Evolutionary conservation across 805 yeast species (phyloP).

Genomic region (Suhomyces kilbournensis): DNA sequence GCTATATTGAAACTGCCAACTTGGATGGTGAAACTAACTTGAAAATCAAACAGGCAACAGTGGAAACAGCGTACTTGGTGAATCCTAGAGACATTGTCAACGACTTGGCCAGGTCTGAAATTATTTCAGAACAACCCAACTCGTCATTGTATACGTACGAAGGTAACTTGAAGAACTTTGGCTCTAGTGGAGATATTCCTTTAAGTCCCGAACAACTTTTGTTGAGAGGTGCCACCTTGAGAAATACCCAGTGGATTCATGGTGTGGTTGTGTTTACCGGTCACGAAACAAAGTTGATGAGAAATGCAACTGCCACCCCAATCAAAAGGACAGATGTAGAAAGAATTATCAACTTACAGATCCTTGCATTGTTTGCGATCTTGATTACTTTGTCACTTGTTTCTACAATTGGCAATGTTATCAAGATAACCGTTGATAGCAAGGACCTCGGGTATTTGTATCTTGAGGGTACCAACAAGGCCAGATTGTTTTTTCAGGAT

Average conservation of each 20-base stretch:
- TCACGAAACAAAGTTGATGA: conserved; percentile 96
- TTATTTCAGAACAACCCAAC: conserved; percentile 89
- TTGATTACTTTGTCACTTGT: conserved; percentile 72
- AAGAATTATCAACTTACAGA: conserved; percentile 88
- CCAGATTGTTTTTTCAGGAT: conserved; percentile 76
- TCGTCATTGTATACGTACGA: conserved; percentile 92
- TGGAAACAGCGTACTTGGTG: conserved; percentile 72
- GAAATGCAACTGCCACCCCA: conserved; percentile 98
- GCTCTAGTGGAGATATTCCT: conserved; percentile 53
- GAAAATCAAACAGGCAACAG: conserved; percentile 84
- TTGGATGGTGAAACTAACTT: conserved; percentile 97
- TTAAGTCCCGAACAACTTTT: conserved; percentile 87
- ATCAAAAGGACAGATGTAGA: conserved; percentile 97
- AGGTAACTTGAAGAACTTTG: conserved; percentile 70
- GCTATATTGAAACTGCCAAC: conserved; percentile 96
- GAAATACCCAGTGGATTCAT: conserved; percentile 93
- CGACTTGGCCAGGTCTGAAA: conserved; percentile 33
- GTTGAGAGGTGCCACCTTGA: conserved; percentile 89
- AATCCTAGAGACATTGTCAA: conserved; percentile 54
- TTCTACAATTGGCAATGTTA: conserved; percentile 85
- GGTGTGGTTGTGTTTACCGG: conserved; percentile 96
- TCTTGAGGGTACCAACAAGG: conserved; percentile 65
- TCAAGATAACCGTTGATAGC: conserved; percentile 56
- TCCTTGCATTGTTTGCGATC: conserved; percentile 80
- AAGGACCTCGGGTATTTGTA: conserved; percentile 59